Conservation (phyloP, 1,139 yeast genomes). For the Dujonia santamariae region DNA sequence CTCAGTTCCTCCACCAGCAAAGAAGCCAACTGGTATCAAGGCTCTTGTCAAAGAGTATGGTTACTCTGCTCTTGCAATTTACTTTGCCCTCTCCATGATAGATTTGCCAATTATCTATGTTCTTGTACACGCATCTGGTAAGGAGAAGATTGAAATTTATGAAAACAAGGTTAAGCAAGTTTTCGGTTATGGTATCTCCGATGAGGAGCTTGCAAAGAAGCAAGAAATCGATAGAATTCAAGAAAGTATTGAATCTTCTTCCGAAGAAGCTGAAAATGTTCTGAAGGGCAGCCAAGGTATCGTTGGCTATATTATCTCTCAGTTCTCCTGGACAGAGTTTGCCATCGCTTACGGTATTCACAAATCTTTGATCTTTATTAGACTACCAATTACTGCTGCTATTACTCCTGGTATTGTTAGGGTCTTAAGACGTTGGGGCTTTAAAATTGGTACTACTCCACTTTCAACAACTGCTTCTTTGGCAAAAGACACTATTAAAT, state of each 20-base stretch:
- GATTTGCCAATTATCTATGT: conserved; percentile 84
- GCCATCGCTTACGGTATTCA: conserved; percentile 92
- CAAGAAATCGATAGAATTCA: conserved; percentile 33
- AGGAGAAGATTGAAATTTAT: conserved; percentile 66
- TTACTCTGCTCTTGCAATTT: conserved; percentile 84
- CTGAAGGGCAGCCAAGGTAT: conserved; percentile 24
- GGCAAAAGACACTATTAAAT: conserved; percentile 24
- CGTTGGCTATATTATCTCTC: conserved; percentile 29
- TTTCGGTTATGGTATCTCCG: conserved; percentile 53
- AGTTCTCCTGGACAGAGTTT: conserved; percentile 61
- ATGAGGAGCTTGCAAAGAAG: conserved; percentile 33
- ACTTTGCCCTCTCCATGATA: conserved; percentile 61
- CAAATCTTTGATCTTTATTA: conserved; percentile 74
- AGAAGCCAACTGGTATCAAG: conserved; percentile 53
- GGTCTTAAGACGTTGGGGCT: conserved; percentile 71
- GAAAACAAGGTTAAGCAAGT: conserved; percentile 59
- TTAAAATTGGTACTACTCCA: conserved; percentile 62
- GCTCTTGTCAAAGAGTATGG: conserved; percentile 84
- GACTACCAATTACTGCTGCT: conserved; percentile 91
- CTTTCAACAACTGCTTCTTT: conserved; percentile 33
- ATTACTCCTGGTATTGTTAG: conserved; percentile 80
- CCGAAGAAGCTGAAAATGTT: conserved; percentile 19
- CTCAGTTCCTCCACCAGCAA: conserved; percentile 8
- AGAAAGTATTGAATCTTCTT: conserved; percentile 18
- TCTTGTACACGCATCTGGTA: conserved; percentile 82